Conservation (phyloP, 352 stramenopile species). For the Peronospora tabacina region DNA sequence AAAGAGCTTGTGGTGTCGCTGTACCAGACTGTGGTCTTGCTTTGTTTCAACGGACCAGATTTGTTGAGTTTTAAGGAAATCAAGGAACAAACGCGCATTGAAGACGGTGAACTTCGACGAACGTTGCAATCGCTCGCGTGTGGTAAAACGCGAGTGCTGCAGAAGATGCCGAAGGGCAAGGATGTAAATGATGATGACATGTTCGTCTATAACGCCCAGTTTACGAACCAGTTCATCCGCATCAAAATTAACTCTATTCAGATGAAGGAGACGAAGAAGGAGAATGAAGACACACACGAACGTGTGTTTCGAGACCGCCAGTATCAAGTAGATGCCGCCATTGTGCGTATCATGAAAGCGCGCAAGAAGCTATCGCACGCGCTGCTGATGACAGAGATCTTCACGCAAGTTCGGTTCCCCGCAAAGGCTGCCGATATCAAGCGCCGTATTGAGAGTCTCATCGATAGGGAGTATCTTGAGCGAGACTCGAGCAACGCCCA, state of each 20-base stretch:
- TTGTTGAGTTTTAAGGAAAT: constrained; percentile 80
- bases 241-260: constrained; percentile 95
- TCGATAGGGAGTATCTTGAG: constrained; percentile 86
- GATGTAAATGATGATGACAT: constrained; percentile 78
- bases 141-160: constrained; percentile 84
- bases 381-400: constrained; percentile 94
- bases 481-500: constrained; percentile 69
- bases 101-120: constrained; percentile 83
- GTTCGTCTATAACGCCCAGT: constrained; percentile 85
- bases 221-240: constrained; percentile 82
- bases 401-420: constrained; percentile 89
- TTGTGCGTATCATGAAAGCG: constrained; percentile 99
- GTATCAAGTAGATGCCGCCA: constrained; percentile 92
- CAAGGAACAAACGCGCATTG: constrained; percentile 83
- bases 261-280: constrained; percentile 91
- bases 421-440: constrained; percentile 82
- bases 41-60: constrained; percentile 72
- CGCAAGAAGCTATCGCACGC: constrained; percentile 93
- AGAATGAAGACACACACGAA: constrained; percentile 91
- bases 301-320: constrained; percentile 90
- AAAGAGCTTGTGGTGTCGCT: constrained; percentile 87
- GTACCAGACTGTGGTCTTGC: constrained; percentile 81
- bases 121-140: constrained; percentile 87
- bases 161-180: constrained; percentile 83
- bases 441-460: constrained; percentile 84